Base-by-base conservation (phyloP, 2,329 filamentous ascomycete species). In the Reticulascus tulasneorum region DNA sequence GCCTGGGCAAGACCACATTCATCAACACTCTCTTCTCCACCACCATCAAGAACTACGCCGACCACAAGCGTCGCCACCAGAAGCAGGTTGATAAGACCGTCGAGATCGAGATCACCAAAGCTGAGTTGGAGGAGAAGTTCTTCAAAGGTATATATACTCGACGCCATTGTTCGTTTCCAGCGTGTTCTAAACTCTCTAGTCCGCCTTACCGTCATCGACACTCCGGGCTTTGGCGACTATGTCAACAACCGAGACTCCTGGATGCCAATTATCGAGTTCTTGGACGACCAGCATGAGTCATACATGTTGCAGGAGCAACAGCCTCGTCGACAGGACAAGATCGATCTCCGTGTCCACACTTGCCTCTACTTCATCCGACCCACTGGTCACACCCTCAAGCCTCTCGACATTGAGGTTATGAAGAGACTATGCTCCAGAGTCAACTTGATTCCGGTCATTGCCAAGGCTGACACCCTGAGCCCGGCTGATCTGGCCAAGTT, bases 291-390 rank as follows among this genome's bases (percentile, higher is more conserved):
- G 78, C 94, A 98, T 67, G 93, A 98, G 77, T 98, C 93, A 23
- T 98, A 98, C 71, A 98, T 98, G 93, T 79, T 98, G 62, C 93
- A 98, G 76, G 93, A 98, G 80, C 93, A 98, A 71, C 93, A 98
- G 72, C 93, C 94, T 54, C 88, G 88, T 68, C 89, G 93, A 59
- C 83, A 85, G 58, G 93, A 98, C 76, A 98, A 97, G 80, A 98
- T 98, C 57, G 93, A 98, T 63, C 86, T 98, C 57, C 90, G 93
- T 72, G 94, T 98, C 51, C 93, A 98, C 65, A 86, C 91, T 50
- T 98, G 93, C 69, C 69, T 98, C 62, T 98, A 98, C 81, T 98
- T 98, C 71, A 97, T 98, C 66, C 84, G 94, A 61, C 93, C 93
- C 40, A 98, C 93, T 37, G 94, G 93, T 60, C 93, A 98, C 77